phyloP scores from a whole-genome alignment of 345 rosid genomes.

The Bruguiera parviflora region DNA sequence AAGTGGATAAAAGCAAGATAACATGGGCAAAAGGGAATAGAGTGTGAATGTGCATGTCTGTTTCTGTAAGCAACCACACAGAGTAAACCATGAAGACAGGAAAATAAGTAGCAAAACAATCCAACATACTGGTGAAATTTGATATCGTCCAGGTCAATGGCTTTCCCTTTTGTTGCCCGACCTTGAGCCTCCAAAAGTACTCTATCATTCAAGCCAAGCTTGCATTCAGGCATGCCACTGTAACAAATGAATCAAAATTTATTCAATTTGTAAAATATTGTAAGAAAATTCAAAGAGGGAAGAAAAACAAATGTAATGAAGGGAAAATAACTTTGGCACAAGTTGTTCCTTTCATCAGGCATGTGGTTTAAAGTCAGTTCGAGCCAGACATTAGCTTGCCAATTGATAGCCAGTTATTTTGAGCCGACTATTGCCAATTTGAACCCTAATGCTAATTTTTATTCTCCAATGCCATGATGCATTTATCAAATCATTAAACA shows the following conservation, averaged over 20 bases:
- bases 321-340: neutral
- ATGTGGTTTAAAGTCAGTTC: neutral
- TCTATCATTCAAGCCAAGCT: constrained; percentile 93
- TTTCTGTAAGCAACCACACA: constrained; percentile 8
- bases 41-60: neutral
- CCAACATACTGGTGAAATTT: constrained; percentile 88
- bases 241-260: neutral
- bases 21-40: neutral
- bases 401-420: neutral
- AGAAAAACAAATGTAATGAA: neutral
- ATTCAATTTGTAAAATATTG: neutral
- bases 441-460: too few species aligned
- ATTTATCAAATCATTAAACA: too few species aligned
- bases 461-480: too few species aligned
- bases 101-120: neutral
- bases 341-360: neutral
- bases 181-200: constrained; percentile 96
- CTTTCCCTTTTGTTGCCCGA: constrained; percentile 87
- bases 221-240: constrained; percentile 99
- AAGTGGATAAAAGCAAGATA: neutral
- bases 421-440: too few species aligned
- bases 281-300: too few species aligned
- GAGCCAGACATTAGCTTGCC: neutral
- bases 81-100: neutral
- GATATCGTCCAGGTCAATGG: constrained; percentile 93